Base-by-base conservation (phyloP, 768 basidiomycete species). In the Boletus barrowsii region DNA sequence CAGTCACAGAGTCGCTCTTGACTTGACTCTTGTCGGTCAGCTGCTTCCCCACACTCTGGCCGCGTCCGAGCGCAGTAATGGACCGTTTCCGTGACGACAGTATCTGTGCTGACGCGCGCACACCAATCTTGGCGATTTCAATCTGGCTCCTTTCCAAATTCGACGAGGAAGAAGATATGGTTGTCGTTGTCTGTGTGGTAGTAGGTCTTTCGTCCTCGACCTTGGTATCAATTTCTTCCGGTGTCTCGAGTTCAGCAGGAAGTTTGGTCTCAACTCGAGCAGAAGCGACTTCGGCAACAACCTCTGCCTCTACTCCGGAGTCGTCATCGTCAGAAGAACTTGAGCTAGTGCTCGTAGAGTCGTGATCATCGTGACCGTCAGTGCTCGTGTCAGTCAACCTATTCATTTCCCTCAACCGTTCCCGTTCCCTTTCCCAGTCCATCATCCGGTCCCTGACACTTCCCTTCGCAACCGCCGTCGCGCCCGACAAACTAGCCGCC, bases 341-440 rank as follows among this genome's bases (percentile, higher is more conserved):
- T 44, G 53, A 60, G 10, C 42, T 24, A 3, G 62, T 55, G 20
- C 43, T 49, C 32, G 59, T 62, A 54, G 62, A 67, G 49, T 61
- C 62, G 71, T 70, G 58, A 62, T 72, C 69, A 73, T 74, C 64
- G 54, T 70, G 62, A 71, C 75, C 40, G 67, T 73, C 63, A 70
- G 68, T 55, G 68, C 76, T 63, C 77, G 79, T 60, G 63, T 88
- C 86, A 64, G 83, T 77, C 62, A 86, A 55, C 54, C 76, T 74
- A 55, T 78, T 79, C 76, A 88, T 84, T 75, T 88, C 87, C 60
- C 87, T 77, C 64, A 89, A 68, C 55, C 86, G 74, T 68, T 84
- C 78, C 35, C 80, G 78, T 68, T 89, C 87, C 40, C 83, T 74
- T 65, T 90, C 87, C 87, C 88, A 90, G 60, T 89, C 88, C 59